Evolutionary conservation across 768 basidiomycete species (phyloP), one percentile per base, ranked within the genome.

Genomic region (Agrocybe pediades): DNA sequence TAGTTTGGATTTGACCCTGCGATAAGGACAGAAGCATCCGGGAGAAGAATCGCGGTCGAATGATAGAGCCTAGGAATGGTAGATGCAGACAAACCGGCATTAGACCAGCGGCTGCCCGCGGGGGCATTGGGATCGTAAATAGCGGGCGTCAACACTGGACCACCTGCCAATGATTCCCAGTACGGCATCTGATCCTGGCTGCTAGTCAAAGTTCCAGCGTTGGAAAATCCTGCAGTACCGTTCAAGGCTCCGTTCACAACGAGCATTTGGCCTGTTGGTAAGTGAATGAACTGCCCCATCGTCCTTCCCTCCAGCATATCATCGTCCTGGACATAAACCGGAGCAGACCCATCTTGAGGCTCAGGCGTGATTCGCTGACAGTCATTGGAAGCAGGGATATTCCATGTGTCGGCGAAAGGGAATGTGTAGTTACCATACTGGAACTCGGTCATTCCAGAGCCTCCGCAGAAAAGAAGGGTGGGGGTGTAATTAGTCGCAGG

Each of bases 1-100:
- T 89, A 77, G 64, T 95, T 95, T 1, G 95, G 95, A 73, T 98
- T 98, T 26, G 92, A 93, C 6, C 96, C 96, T 25, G 92, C 92
- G 59, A 96, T 81, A 45, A 97, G 69, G 30, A 98, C 86, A 2
- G 90, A 90, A 1, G 83, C 91, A 55, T 90, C 94, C 8, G 93
- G 88, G 15, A 98, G 83, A 21, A 98, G 81, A n/a, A 95, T 80
- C 8, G 93, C 95, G 0, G 84, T 82, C 0, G 94, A 96, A 72
- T 98, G 96, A 71, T 98, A 98, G 64, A 98, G 70, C 49, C 95
- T 80, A 41, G 94, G 77, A 54, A 95, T 87, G 13, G 59, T 76
- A 0, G 88, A 85, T 0, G 82, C 75, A 5, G 66, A 64, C 7
- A 95, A 68, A 17, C 88, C 87, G 0, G 77, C 75, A 33, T 78